Evolutionary conservation across 441 rosid species (phyloP), one percentile per base, ranked within the genome.

Genomic region (Corymbia citriodora): DNA sequence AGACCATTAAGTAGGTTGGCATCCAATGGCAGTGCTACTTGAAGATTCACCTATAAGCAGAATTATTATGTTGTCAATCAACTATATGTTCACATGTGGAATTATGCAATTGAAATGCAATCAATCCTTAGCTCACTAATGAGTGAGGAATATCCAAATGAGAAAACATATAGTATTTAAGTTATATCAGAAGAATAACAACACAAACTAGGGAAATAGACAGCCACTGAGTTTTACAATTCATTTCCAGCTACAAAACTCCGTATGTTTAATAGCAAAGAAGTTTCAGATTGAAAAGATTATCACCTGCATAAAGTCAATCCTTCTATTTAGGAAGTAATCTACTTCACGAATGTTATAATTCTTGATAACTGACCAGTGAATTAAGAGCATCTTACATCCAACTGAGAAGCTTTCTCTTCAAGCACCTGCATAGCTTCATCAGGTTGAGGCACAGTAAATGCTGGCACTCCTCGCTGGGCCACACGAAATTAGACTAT

Each of bases 361-460:
- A 87, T 55, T 87, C 48, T 55, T 9, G 48, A 48, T 87, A 53
- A 87, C 88, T n/a, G 88, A 53, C 45, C 25, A 87, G 88, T 18
- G 63, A 87, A 55, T 61, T 15, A 87, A 53, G 59, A 45, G 18
- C 82, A 59, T 88, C 91, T 93, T 95, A 97, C 99, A 93, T 97
- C 93, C 93, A 96, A 91, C 90, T 92, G 89, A 29, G 96, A 94
- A 91, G 99, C 98, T 92, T 94, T 94, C 91, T 95, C 95, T 94
- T 96, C 96, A 92, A 98, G 99, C 90, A 97, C 99, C 93, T 27
- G 87, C 99, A 97, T 98, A 89, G 99, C 99, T 95, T 98, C 99
- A 89, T 95, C 98, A 88, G 98, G 98, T 92, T 98, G 99, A 91
- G 97, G 94, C 89, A 94, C 99, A 13, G 99, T 96, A 92, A 95